Evolutionary conservation across 2,329 filamentous ascomycete species (phyloP), one percentile per base, ranked within the genome.

Genomic region (Fusarium albosuccineum): DNA sequence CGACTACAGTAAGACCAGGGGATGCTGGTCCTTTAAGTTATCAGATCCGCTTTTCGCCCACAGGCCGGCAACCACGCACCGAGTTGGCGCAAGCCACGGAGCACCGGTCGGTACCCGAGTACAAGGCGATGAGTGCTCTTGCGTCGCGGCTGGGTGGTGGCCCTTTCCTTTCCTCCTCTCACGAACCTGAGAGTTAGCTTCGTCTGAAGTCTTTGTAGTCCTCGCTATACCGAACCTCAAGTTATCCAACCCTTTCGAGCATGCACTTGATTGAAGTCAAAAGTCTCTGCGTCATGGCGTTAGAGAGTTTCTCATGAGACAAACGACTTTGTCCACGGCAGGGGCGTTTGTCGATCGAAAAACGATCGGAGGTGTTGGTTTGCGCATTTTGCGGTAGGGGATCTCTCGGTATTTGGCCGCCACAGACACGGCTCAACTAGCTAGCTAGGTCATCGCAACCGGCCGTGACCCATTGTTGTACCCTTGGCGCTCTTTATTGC

Each of bases 1-100:
- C 29, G 26, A n/a, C 17, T 34, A 56, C 41, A 39, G 30, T 34
- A 40, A 30, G 30, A n/a, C 34, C 50, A 49, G 59, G 48, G 52
- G 51, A 58, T 54, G 45, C 45, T 41, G 48, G 52, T 41, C 51
- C 40, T 58, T 64, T 57, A 51, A 53, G 65, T 73, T 73, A 73
- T 73, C 71, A 68, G 71, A 73, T 73, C 71, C 71, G 71, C 68
- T 55, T 58, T 61, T 57, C 22, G 39, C 37, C 58, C 67, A 63
- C 67, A 50, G 42, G 11, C 37, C 22, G 45, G 57, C 26, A 56
- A 61, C 64, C 45, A 62, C n/a, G 14, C 14, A 44, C 22, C 22
- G 22, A 22, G 22, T 22, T 22, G 22, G 22, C 22, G 40, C 50
- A 58, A 52, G 54, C 33, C 57, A 57, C 51, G 22, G 50, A 22